A percentile compares a stretch with the other conserved stretches of the same genome.
Evolutionary conservation across 306 rosid species (phyloP).

Genomic region (Vachellia collinsii): DNA sequence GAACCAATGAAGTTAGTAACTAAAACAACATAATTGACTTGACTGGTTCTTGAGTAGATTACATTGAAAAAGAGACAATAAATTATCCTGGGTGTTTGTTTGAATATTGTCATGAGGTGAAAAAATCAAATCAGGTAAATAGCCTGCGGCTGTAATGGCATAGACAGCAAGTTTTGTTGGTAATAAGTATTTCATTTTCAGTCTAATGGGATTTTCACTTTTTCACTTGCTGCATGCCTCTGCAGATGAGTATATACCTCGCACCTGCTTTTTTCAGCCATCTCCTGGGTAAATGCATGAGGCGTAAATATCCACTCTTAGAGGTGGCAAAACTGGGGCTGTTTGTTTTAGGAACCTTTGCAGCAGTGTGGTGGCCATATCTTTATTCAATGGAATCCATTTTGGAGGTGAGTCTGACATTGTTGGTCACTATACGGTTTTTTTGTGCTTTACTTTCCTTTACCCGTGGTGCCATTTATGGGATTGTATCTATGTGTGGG

Average conservation of each 20-base stretch:
- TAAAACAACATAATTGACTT: neutral
- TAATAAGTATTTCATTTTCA: neutral
- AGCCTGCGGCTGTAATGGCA: neutral
- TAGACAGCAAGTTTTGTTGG: neutral
- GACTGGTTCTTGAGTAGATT: constrained; percentile 9
- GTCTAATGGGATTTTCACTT: neutral
- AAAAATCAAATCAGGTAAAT: constrained; percentile 15
- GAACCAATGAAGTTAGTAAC: neutral
- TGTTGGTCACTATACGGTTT: constrained; percentile 6
- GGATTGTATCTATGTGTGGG: neutral
- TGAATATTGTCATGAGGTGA: constrained; percentile 26
- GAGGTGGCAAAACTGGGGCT: constrained; percentile 80
- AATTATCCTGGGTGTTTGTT: neutral
- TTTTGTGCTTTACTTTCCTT: constrained; percentile 2
- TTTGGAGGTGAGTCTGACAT: constrained; percentile 54
- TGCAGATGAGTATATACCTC: constrained; percentile 90
- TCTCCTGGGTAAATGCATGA: constrained; percentile 83
- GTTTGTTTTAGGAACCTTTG: constrained; percentile 74
- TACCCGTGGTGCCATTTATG: neutral
- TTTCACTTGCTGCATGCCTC: constrained; percentile 27
- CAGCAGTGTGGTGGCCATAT: constrained; percentile 89
- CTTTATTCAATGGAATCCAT: constrained; percentile 65
- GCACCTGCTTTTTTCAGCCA: constrained; percentile 95
- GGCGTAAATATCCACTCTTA: constrained; percentile 64
- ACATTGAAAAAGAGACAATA: neutral